A percentile compares a stretch with the other conserved stretches of the same genome.
These are phyloP conservation scores for Epichloe elymi DNA, from an alignment of 2,329 filamentous ascomycete genomes.

Conservation along the genomic window DNA sequence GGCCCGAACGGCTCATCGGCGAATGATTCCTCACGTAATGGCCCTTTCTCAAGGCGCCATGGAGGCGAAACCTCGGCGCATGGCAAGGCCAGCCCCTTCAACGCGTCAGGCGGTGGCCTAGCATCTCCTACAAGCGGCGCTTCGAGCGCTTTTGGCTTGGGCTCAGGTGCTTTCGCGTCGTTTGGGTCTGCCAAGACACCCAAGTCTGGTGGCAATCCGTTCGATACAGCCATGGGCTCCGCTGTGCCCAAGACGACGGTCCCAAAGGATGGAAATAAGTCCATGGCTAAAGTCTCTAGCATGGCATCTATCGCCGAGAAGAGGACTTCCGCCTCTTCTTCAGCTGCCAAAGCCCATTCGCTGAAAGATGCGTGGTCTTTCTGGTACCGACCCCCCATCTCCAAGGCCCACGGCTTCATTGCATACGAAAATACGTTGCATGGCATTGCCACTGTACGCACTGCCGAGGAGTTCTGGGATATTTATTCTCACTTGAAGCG, in stretches of 20 bases:
- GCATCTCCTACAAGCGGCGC: slow-evolving; percentile 41
- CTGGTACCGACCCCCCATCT: slow-evolving; percentile 97
- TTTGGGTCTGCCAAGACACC: slow-evolving; percentile 70
- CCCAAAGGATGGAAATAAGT: slow-evolving; percentile 20
- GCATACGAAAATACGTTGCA: slow-evolving; percentile 97
- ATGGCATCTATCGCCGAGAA: slow-evolving; percentile 36
- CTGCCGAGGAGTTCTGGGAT: slow-evolving; percentile 81
- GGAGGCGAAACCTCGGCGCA: slow-evolving; percentile 59
- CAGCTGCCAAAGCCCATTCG: slow-evolving; percentile 32
- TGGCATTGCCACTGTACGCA: slow-evolving; percentile 67
- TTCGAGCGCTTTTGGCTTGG: slow-evolving; percentile 83
- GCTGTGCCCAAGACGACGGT: slow-evolving; percentile 19
- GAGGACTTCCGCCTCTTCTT: slow-evolving; percentile 19
- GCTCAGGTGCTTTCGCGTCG: slow-evolving; percentile 92
- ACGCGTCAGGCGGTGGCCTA: slow-evolving; percentile 49
- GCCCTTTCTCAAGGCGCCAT: slow-evolving; percentile 58
- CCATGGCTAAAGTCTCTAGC: slow-evolving; percentile 16
- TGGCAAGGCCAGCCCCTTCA: slow-evolving; percentile 66
- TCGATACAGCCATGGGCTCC: slow-evolving; percentile 56
- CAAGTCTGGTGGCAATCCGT: slow-evolving; percentile 68
- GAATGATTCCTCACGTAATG: slow-evolving; percentile 47
- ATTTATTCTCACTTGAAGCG: slow-evolving; percentile 83
- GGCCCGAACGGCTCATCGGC: slow-evolving; percentile 36
- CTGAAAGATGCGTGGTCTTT: slow-evolving; percentile 88
- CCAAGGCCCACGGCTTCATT: slow-evolving; percentile 74